Base-by-base conservation (phyloP, 192 early-diverging fungal genomes). In the Coemansia sp. region DNA sequence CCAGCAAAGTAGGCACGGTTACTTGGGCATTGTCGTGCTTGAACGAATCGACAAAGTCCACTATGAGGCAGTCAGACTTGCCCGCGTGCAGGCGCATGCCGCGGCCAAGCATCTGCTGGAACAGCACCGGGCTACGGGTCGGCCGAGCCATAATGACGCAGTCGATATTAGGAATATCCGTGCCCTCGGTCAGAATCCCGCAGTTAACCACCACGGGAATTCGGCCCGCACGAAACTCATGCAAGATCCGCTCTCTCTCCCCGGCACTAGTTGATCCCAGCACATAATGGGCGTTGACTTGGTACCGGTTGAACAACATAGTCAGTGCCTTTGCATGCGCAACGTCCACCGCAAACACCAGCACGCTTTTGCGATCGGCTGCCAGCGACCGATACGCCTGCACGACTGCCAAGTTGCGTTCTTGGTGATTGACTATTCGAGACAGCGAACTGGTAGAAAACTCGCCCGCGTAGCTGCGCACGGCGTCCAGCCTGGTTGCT, bases 81-180 rank as follows among this genome's bases (percentile, higher is more conserved):
- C 61, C 80, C 11, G 64, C 53, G 45, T 61, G 56, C 11, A 81
- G 43, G 2, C 93, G 81, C 84, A 98, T 81, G 1, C 95, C 95
- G 23, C 95, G 85, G 11, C 95, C 95, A 32, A 98, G 63, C 95
- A 98, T 98, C 76, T 98, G 95, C 54, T 91, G 89, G 78, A 95
- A 87, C 51, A 98, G 79, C 20, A 85, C 85, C n/a, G 80, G 67
- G 34, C 90, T 93, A 26, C 80, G 73, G 8, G 95, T 98, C 0
- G 93, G 95, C 3, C 92, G 65, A 1, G 88, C 89, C 80, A 96
- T 83, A 8, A 98, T 60, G 15, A 98, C 79, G 47, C 87, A 93
- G 55, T 98, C 95, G 26, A 98, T 89, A 5, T 58, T 66, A 6
- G 95, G 92, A 12, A 98, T 90, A 64, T 98, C 95, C 2, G 85